phyloP scores from a whole-genome alignment of 768 basidiomycete species.

The Boletus rubescentipes region DNA sequence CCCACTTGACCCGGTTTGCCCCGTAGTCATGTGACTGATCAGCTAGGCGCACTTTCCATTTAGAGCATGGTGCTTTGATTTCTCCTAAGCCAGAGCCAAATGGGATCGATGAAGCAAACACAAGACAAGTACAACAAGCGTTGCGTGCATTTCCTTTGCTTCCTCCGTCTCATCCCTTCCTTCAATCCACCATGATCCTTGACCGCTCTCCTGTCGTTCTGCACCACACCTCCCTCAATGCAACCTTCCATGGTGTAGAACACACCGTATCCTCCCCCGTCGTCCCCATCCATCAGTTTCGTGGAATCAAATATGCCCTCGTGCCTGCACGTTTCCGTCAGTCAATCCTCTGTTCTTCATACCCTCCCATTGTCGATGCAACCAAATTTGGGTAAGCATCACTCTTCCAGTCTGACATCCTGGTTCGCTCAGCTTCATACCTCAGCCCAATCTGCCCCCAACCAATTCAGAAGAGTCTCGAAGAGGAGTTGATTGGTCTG shows the following conservation, averaged over 20 bases:
- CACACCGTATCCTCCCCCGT: conserved; percentile 59
- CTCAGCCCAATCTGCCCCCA: conserved; percentile 77
- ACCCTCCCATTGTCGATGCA: conserved; percentile 59
- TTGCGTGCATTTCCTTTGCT: background rate
- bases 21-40: conserved; percentile 30
- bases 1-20: conserved; percentile 7
- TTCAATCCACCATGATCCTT: conserved; percentile 26
- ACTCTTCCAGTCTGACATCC: conserved; percentile 7
- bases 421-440: conserved; percentile 2
- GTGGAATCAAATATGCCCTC: conserved; percentile 75
- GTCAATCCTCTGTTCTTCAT: conserved; percentile 58
- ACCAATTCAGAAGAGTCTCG: conserved; percentile 44
- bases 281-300: conserved; percentile 63
- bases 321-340: conserved; percentile 76
- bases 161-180: background rate
- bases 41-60: conserved; percentile 19
- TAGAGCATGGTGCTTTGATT: conserved; percentile 20
- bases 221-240: conserved; percentile 54
- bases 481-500: conserved; percentile 64
- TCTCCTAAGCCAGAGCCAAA: conserved; percentile 14
- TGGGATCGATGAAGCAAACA: conserved; percentile 26
- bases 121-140: conserved; percentile 17
- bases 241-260: conserved; percentile 65
- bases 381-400: conserved; percentile 60
- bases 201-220: conserved; percentile 33